These are phyloP conservation scores for Pelargonium fulgidum DNA, from an alignment of 441 rosid species.

Conservation along the genomic window DNA sequence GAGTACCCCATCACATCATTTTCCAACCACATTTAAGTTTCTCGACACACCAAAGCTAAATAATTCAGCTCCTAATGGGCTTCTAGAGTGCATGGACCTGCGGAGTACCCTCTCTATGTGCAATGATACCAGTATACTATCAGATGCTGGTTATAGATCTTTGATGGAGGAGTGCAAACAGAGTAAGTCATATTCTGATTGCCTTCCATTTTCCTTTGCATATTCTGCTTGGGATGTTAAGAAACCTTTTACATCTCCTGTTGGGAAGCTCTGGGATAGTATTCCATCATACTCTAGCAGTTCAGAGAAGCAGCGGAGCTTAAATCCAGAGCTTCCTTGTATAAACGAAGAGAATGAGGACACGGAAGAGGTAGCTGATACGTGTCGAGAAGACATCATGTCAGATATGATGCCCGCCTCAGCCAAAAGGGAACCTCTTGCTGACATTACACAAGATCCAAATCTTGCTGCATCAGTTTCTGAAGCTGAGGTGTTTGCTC, in stretches of 20 bases:
- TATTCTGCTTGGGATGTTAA: conserved; percentile 35
- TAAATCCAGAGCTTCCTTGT: conserved; percentile 75
- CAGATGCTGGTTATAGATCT: conserved; percentile 31
- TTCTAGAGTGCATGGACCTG: conserved; percentile 44
- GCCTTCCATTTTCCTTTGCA: conserved; percentile 36
- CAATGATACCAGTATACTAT: conserved; percentile 22
- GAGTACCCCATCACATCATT: conserved; percentile 52
- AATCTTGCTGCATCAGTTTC: conserved; percentile 40
- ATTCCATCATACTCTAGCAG: conserved; percentile 50
- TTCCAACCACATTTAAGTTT: conserved; percentile 36
- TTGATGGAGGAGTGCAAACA: conserved; percentile 32
- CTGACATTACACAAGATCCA: conserved; percentile 42
- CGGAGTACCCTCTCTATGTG: conserved; percentile 20
- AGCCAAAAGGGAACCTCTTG: conserved; percentile 51
- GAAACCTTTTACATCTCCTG: conserved; percentile 55
- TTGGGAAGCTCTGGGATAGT: conserved; percentile 69
- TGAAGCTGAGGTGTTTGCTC: conserved; percentile 36
- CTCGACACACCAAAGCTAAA: conserved; percentile 32
- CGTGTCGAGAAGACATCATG: conserved; percentile 30
- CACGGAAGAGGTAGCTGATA: conserved; percentile 40
- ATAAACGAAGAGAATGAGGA: conserved; percentile 79
- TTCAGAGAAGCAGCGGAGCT: conserved; percentile 61
- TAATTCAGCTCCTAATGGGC: conserved; percentile 63
- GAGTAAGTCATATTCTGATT: conserved; percentile 41
- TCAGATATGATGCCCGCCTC: conserved; percentile 31